Evolutionary conservation across 2,329 filamentous ascomycete genomes (phyloP).

Genomic region (Alternaria arbusti): DNA sequence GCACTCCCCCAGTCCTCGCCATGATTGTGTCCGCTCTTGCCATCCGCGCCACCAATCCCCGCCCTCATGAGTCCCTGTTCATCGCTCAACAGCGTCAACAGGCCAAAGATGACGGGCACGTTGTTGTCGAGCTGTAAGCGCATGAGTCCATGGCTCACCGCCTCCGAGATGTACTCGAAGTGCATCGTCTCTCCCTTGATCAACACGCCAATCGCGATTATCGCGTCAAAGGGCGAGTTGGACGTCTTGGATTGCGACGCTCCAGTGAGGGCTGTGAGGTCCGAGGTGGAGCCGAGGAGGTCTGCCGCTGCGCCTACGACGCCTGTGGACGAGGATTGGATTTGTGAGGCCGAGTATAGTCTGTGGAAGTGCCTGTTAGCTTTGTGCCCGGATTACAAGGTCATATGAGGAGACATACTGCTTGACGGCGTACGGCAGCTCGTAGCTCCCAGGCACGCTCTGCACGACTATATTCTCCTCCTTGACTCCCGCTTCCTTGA

Average conservation of each 20-base stretch:
- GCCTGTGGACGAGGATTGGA: conserved; percentile 67
- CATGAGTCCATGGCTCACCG: conserved; percentile 92
- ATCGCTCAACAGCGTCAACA: conserved; percentile 87
- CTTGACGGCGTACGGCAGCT: conserved; percentile 89
- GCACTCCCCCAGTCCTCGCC: conserved; percentile 95
- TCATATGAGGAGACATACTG: conserved; percentile 62
- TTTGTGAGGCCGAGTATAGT: conserved; percentile 83
- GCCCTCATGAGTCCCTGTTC: conserved; percentile 87
- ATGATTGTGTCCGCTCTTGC: conserved; percentile 77
- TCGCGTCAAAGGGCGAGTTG: conserved; percentile 77
- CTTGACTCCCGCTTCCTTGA: conserved; percentile 79
- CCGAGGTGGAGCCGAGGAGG: conserved; percentile 73
- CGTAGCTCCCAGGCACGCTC: conserved; percentile 91
- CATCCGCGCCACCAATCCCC: conserved; percentile 63
- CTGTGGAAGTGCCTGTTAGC: conserved; percentile 52
- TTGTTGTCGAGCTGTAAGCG: conserved; percentile 87
- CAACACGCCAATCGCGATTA: conserved; percentile 93
- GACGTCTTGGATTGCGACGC: conserved; percentile 35
- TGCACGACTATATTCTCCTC: conserved; percentile 88
- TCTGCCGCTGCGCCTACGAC: conserved; percentile 74
- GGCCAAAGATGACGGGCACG: conserved; percentile 88
- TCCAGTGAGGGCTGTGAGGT: conserved; percentile 52
- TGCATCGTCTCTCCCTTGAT: conserved; percentile 99
- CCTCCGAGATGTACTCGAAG: conserved; percentile 97
- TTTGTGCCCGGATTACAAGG: not conserved